Evolutionary conservation across 495 filamentous ascomycete species (phyloP), one percentile per base, ranked within the genome.

Genomic region (Hypoxylon cercidicola): DNA sequence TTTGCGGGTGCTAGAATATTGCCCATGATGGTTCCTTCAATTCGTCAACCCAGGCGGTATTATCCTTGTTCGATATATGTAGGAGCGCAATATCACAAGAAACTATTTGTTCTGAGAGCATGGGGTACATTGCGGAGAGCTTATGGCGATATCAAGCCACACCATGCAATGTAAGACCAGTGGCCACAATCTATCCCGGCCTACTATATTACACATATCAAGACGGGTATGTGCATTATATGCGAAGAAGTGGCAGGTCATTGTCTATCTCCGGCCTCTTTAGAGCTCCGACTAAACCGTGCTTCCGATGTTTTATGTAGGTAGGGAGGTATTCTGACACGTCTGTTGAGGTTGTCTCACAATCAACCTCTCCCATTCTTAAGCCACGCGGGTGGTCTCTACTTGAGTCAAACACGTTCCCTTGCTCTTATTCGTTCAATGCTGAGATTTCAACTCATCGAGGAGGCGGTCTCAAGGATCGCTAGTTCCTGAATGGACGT

Each of bases 221-320:
- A 16, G 41, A 53, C 63, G 63, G 63, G 45, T 61, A 61, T 48
- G 28, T 53, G 32, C 63, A 47, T 66, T 3, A 23, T 0, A 40
- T 13, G 11, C 49, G 12, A 2, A 40, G 28, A 8, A 19, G 21
- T 6, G 18, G 19, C 18, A 39, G 3, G 7, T 28, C 25, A 28
- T 28, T 28, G 25, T 28, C 25, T 28, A 28, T 28, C 25, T 3
- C 25, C 3, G 25, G 25, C 25, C 25, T 7, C 25, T 28, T 28
- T 7, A n/a, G 25, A 28, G 3, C 25, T 3, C 25, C 3, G 25
- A 28, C 25, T 28, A 7, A 7, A 7, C 25, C 25, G 25, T 7
- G 25, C 25, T 28, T 28, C 25, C 25, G 34, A 37, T 37, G 9
- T 12, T 37, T 9, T 37, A n/a, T n/a, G n/a, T n/a, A n/a, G n/a